Evolutionary conservation across 768 basidiomycete species (phyloP).

Genomic region (Mycena floridula): DNA sequence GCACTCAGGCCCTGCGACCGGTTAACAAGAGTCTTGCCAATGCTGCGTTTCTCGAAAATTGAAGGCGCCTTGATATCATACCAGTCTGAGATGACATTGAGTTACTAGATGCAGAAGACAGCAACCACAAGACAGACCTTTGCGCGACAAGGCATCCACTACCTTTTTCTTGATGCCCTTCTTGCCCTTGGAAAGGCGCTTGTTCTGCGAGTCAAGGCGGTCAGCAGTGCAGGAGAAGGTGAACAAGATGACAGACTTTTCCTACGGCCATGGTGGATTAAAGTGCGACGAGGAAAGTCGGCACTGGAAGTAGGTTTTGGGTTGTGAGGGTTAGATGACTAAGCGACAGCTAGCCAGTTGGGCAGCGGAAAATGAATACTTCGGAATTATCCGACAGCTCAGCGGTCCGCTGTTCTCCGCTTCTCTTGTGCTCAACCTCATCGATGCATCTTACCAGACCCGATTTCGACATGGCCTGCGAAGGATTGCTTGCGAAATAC

Average conservation of each 20-base stretch:
- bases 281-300: slow-evolving; percentile 34
- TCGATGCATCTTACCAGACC: slow-evolving; percentile 40
- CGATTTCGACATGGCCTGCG: slow-evolving; percentile 57
- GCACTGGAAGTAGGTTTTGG: slow-evolving; percentile 42
- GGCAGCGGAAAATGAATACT: too few relatives aligned
- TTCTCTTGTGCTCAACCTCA: too few relatives aligned
- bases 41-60: slow-evolving; percentile 93
- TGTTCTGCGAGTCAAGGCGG: slow-evolving; percentile 57
- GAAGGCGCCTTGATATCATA: slow-evolving; percentile 99
- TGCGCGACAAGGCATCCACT: slow-evolving; percentile 99
- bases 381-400: too few relatives aligned
- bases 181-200: slow-evolving; percentile 96
- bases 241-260: slow-evolving; percentile 48
- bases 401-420: too few relatives aligned
- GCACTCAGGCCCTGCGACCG: slow-evolving; percentile 95
- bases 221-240: slow-evolving; percentile 5
- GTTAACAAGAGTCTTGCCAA: slow-evolving; percentile 98
- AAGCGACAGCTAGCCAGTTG: too few relatives aligned
- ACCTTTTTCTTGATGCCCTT: slow-evolving; percentile 99
- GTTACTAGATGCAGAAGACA: not conserved
- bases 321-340: slow-evolving; percentile 10
- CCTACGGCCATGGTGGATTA: slow-evolving; percentile 76
- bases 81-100: slow-evolving; percentile 64
- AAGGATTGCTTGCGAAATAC: slow-evolving; percentile 35
- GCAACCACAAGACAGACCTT: slow-evolving; percentile 51